Evolutionary conservation across 2,329 filamentous ascomycete species (phyloP), one percentile per base, ranked within the genome.

Genomic region (Aspergillus spinulosporus): DNA sequence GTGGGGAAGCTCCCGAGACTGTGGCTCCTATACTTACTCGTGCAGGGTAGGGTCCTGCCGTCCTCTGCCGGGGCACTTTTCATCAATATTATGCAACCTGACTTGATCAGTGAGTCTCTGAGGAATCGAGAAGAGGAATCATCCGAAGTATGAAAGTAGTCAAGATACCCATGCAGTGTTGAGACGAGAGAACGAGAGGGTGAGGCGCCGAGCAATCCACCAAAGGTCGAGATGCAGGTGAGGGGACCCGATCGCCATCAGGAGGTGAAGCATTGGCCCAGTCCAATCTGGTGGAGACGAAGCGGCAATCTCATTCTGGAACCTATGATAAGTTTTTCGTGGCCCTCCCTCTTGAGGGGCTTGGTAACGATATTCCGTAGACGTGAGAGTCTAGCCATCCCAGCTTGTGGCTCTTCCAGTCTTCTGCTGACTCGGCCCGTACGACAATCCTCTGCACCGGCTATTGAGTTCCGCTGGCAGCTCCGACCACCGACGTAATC

Each of bases 11-110:
- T 21, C 26, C 29, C n/a, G 26, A 9, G 12, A 52, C 3, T 40
- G 48, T 50, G 48, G 48, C 48, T 50, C 48, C 48, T 47, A 46
- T 52, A 52, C 50, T 52, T 47, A 52, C 50, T 47, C 32, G 31
- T 31, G 11, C 21, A 21, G 21, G 34, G 9, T 37, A 37, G 34
- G 34, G 34, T 37, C 34, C 34, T 11, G 9, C 34, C 34, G 34
- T 37, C 34, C 34, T 37, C 11, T 37, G 11, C 34, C 21, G 34
- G n/a, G 34, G 11, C 21, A 21, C 21, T 21, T 21, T 21, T 21
- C 21, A 21, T 21, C 21, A 21, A 21, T 21, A 21, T 21, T 21
- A 21, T 21, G 21, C 21, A 21, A 21, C 21, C 21, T 21, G 21
- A 21, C 21, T 21, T 21, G 21, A 21, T 21, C 21, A 21, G 21